Evolutionary conservation across 2,329 filamentous ascomycete species (phyloP).

Genomic region (Rhynchosporium graminicola): DNA sequence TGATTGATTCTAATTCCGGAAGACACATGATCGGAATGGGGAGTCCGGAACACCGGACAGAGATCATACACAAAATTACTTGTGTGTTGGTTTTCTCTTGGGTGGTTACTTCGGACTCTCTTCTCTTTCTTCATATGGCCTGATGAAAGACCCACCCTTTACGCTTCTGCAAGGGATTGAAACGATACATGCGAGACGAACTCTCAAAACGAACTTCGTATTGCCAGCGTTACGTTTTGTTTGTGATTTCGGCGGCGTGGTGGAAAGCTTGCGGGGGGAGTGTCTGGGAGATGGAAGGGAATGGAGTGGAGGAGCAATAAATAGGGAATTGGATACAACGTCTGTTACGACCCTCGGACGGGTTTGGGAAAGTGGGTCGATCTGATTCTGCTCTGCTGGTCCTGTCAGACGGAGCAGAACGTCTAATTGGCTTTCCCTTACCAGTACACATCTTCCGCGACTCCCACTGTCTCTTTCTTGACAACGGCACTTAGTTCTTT

Average conservation of each 20-base stretch:
- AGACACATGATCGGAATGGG: not conserved
- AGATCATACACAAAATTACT: not conserved
- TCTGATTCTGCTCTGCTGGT: too few relatives aligned
- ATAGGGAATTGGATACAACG: slow-evolving; percentile 23
- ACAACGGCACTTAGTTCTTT: not conserved
- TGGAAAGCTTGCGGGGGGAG: slow-evolving; percentile 14
- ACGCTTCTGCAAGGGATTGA: slow-evolving; percentile 29
- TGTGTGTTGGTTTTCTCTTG: not conserved
- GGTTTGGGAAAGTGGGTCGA: not conserved
- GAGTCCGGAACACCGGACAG: not conserved
- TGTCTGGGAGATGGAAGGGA: not conserved
- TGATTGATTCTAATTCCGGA: slow-evolving; percentile 36
- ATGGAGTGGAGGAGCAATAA: not conserved
- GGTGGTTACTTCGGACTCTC: not conserved
- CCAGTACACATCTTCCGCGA: not conserved
- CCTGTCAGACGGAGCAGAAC: not conserved
- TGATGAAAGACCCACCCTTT: slow-evolving; percentile 25
- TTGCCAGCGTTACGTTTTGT: slow-evolving; percentile 28
- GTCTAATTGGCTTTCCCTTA: not conserved
- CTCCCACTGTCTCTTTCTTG: not conserved
- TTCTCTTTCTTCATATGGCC: slow-evolving; percentile 22
- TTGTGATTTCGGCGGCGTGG: not conserved
- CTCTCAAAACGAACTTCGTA: slow-evolving; percentile 35
- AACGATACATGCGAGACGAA: slow-evolving; percentile 6
- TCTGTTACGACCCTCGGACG: slow-evolving; percentile 40